A percentile compares a stretch with the other conserved stretches of the same genome.
These are phyloP conservation scores for Candida adriatica DNA, from an alignment of 805 yeast genomes.

Conservation along the genomic window DNA sequence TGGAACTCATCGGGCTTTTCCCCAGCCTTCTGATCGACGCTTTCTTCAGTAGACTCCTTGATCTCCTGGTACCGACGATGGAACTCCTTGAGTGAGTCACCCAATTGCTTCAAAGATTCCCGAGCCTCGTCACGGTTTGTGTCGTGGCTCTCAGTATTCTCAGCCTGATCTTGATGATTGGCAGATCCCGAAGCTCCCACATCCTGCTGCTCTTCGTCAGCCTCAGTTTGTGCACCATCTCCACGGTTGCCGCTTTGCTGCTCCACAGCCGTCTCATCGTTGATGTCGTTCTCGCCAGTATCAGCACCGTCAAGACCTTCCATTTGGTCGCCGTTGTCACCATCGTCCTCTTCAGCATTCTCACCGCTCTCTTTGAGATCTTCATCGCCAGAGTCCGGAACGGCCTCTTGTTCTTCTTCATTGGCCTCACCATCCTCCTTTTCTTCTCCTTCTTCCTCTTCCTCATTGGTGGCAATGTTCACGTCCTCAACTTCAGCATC, in stretches of 20 bases:
- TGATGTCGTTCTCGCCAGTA: constrained; percentile 36
- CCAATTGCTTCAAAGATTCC: constrained; percentile 79
- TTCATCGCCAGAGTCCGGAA: constrained; percentile 28
- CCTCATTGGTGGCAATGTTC: constrained; percentile 26
- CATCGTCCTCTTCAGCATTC: constrained; percentile 34
- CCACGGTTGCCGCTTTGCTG: constrained; percentile 57
- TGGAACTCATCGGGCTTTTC: constrained; percentile 82
- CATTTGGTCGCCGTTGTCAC: constrained; percentile 34
- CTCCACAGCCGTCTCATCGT: constrained; percentile 51
- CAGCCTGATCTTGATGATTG: constrained; percentile 36
- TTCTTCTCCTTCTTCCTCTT: constrained; percentile 28
- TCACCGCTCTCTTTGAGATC: constrained; percentile 26
- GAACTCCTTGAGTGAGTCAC: constrained; percentile 87
- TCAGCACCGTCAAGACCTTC: constrained; percentile 54
- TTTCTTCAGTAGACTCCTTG: constrained; percentile 52
- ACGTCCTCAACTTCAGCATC: constrained; percentile 24
- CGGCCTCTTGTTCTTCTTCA: constrained; percentile 25
- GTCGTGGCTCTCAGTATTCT: constrained; percentile 35
- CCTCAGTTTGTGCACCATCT: constrained; percentile 52
- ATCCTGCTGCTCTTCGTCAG: constrained; percentile 54
- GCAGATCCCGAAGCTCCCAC: constrained; percentile 62
- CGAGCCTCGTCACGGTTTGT: constrained; percentile 59
- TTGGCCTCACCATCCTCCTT: constrained; percentile 26
- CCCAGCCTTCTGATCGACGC: constrained; percentile 44
- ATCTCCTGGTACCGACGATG: constrained; percentile 89